Evolutionary conservation across 192 early-diverging fungal genomes (phyloP), one percentile per base, ranked within the genome.

Genomic region (Mortierella hygrophila): DNA sequence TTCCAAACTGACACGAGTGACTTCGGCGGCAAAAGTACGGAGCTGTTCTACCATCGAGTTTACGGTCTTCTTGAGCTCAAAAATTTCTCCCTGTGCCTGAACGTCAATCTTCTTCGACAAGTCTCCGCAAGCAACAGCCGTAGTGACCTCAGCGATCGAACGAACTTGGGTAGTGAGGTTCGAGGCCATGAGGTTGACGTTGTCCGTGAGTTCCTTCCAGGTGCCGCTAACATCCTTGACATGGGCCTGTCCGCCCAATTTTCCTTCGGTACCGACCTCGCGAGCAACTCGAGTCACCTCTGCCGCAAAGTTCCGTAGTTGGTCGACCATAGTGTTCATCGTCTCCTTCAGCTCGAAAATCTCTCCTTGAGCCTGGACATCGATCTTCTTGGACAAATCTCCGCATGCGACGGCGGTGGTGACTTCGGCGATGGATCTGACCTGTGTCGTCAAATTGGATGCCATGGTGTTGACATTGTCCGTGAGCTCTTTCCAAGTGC

Each of bases 401-500:
- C 55, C 55, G 10, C 55, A 57, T 0, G 55, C 55, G 55, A 57
- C 55, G 8, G 55, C 55, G 21, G 55, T 57, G n/a, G 55, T 57
- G n/a, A 57, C 55, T 23, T 57, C 55, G 4, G 55, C 55, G 10
- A 57, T 57, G 4, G 55, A 57, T 0, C 60, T 29, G 60, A 65
- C 60, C 3, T 65, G 60, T 0, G 60, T 65, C 13, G 60, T 65
- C 11, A 65, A 13, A 3, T 65, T 65, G 11, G 60, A 26, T 1
- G 60, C 60, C 94, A 95, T 95, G 11, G 82, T 91, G 81, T 95
- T 95, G 63, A 95, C 94, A 79, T 93, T 94, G 70, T 93, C 92
- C 0, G 94, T 95, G 0, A 95, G 80, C n/a, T 94, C 90, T 41
- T 92, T 93, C 94, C 94, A 95, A 0, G 92, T 94, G 11, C 94